Evolutionary conservation across 2,329 filamentous ascomycete genomes (phyloP), one percentile per base, ranked within the genome.

Genomic region (Stachybotrys chartarum): DNA sequence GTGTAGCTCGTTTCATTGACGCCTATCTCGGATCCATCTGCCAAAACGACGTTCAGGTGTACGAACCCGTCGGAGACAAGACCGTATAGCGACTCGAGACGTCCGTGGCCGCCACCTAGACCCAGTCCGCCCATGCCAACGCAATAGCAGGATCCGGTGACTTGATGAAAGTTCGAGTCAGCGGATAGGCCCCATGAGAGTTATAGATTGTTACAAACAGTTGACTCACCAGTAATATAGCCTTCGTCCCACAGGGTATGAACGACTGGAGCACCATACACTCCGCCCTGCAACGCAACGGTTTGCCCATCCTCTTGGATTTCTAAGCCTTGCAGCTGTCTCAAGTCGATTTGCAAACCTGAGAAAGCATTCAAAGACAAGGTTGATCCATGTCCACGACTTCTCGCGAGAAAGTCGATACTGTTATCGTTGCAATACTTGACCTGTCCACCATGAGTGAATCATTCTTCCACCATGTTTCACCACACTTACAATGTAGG

Each of bases 61-160:
- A 71, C 45, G 35, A 72, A 63, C 39, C 70, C 67, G 55, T 74
- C 72, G 6, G 65, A 62, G 12, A 66, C 63, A 6, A 68, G 57
- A n/a, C 67, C 67, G 30, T 67, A 59, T 31, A 61, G 59, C 16
- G 66, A 65, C 47, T 70, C 65, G 1, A 66, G 61, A 53, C 64
- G 62, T 2, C 68, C 67, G 30, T 67, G 65, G 5, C 68, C 68
- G 11, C 67, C 68, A 2, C 68, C 68, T 1, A 70, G 64, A 0
- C 55, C 63, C 4, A 66, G 64, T 1, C 66, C 68, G 30, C 67
- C 59, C 39, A 68, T 57, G 18, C 67, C 65, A 1, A 68, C 67
- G 45, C 62, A 65, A 44, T 64, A 61, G 6, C 61, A 64, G 2
- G 61, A 63, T 24, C 63, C 63, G 1, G 63, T 65, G 16, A 30